Conservation (phyloP, 495 filamentous ascomycete genomes). For the Parathielavia hyrcaniae region DNA sequence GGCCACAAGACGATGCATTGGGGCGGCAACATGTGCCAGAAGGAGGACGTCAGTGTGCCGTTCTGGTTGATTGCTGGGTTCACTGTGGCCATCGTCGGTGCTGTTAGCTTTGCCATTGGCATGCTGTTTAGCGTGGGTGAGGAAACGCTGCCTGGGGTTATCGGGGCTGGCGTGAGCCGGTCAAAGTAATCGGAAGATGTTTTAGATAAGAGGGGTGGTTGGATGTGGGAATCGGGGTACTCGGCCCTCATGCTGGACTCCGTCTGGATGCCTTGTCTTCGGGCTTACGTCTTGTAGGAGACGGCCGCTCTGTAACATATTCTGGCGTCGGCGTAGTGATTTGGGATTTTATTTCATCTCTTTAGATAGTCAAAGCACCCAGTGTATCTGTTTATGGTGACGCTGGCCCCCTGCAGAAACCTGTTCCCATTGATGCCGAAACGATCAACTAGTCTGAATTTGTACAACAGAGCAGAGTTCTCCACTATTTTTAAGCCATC, state of each 20-base stretch:
- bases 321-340: slow-evolving; percentile 8
- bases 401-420: no score
- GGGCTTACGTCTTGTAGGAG: background rate
- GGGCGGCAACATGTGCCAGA: slow-evolving; percentile 84
- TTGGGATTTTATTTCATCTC: background rate
- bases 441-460: no score
- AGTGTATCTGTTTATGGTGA: background rate
- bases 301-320: slow-evolving; percentile 5
- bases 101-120: slow-evolving; percentile 60
- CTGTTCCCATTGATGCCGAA: background rate
- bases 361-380: slow-evolving; percentile 6
- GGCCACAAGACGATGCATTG: slow-evolving; percentile 47
- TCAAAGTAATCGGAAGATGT: slow-evolving; percentile 5
- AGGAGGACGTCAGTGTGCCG: slow-evolving; percentile 76
- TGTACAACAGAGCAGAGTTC: background rate
- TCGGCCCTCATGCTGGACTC: background rate
- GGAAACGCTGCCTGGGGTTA: slow-evolving; percentile 74
- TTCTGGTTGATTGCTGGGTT: slow-evolving; percentile 81
- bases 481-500: background rate
- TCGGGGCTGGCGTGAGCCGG: slow-evolving; percentile 74
- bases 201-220: background rate
- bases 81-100: slow-evolving; percentile 54
- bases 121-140: slow-evolving; percentile 73
- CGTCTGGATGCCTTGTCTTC: background rate
- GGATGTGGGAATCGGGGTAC: background rate